Conservation (phyloP, 2,329 filamentous ascomycete species). For the Shiraia bambusicola region DNA sequence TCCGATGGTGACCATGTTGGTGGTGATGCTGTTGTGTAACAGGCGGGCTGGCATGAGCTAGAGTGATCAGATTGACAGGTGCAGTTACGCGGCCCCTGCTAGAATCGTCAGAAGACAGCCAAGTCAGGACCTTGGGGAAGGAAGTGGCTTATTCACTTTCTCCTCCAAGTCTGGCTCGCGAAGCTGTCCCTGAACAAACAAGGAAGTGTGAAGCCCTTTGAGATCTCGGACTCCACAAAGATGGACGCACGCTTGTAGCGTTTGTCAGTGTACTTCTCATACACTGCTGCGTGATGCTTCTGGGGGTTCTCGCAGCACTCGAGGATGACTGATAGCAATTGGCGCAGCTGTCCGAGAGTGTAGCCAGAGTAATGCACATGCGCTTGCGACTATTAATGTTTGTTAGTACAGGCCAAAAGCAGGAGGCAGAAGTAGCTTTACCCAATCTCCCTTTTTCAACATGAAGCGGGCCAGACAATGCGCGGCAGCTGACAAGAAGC, state of each 20-base stretch:
- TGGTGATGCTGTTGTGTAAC: constrained; percentile 17
- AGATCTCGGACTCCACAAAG: constrained; percentile 75
- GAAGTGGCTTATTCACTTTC: constrained; percentile 40
- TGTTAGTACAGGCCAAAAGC: constrained; percentile 38
- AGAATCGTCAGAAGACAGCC: constrained; percentile 29
- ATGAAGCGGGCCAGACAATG: constrained; percentile 90
- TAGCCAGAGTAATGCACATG: constrained; percentile 95
- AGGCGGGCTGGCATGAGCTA: constrained; percentile 9
- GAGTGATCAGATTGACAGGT: constrained; percentile 10
- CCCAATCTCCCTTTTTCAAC: constrained; percentile 90
- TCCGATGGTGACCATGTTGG: constrained; percentile 28
- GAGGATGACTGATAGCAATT: constrained; percentile 73
- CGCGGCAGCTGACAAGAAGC: constrained; percentile 85
- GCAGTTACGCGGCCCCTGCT: constrained; percentile 23
- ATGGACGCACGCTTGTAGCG: constrained; percentile 82
- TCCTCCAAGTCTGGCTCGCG: constrained; percentile 40
- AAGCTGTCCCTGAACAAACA: constrained; percentile 39
- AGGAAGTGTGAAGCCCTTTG: constrained; percentile 59
- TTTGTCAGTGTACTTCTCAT: constrained; percentile 86
- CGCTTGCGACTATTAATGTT: constrained; percentile 70
- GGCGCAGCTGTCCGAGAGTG: constrained; percentile 79
- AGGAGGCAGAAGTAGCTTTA: constrained; percentile 52
- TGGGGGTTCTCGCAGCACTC: constrained; percentile 83
- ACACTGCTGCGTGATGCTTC: constrained; percentile 83
- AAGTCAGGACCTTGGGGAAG: constrained; percentile 20